Conservation (phyloP, 768 basidiomycete species). For the Terana coerulea region DNA sequence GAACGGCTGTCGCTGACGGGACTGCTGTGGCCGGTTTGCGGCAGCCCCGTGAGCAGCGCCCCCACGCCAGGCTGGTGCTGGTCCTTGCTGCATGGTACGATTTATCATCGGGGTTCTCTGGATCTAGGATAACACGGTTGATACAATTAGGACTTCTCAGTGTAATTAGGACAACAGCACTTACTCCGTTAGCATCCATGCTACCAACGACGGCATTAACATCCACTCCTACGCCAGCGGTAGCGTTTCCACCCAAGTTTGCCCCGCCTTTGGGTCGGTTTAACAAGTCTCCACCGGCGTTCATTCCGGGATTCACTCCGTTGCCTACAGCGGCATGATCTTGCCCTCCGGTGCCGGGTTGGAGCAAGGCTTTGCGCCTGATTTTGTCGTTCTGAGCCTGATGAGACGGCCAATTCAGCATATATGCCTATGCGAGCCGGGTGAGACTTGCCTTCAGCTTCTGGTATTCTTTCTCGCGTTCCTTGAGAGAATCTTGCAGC, state of each 20-base stretch:
- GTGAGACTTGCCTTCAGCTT: conserved; percentile 70
- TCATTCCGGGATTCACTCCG: too few species aligned
- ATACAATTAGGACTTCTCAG: background rate
- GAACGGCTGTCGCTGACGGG: conserved; percentile 43
- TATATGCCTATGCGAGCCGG: too few species aligned
- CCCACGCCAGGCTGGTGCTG: conserved; percentile 20
- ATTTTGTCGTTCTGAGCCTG: conserved; percentile 79
- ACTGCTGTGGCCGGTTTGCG: conserved; percentile 22
- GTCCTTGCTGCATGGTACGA: conserved; percentile 33
- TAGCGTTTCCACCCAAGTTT: too few species aligned
- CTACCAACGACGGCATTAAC: conserved; percentile 56
- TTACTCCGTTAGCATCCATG: conserved; percentile 64
- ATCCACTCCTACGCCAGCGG: conserved; percentile 31
- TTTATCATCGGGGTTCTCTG: conserved; percentile 66
- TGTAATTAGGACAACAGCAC: conserved; percentile 12
- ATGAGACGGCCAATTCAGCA: background rate
- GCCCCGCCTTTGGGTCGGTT: too few species aligned
- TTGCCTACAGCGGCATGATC: too few species aligned
- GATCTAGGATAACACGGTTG: conserved; percentile 39
- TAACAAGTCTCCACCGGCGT: too few species aligned
- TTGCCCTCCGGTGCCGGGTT: conserved; percentile 26
- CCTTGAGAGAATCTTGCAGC: conserved; percentile 67
- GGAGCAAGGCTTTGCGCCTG: conserved; percentile 76
- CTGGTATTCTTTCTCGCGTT: conserved; percentile 83
- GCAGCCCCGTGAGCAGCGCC: conserved; percentile 11